These are phyloP conservation scores for Kluyveromyces aestuarii DNA, from an alignment of 805 yeast species.

Conservation along the genomic window DNA sequence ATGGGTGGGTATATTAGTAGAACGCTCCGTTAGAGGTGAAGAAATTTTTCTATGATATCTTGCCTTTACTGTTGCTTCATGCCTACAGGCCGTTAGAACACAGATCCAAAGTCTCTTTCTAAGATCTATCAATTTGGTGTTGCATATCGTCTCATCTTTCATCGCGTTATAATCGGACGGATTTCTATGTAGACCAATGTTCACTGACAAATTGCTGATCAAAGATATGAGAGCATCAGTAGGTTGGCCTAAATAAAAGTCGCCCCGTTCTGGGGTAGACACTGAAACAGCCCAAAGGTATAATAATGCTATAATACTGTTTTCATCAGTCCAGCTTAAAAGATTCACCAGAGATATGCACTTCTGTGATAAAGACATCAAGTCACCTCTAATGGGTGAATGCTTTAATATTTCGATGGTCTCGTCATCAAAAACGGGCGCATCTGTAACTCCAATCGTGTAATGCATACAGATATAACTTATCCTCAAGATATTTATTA, in stretches of 20 bases:
- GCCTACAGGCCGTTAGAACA: conserved; percentile 16
- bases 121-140: conserved; percentile 18
- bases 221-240: conserved; percentile 26
- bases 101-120: conserved; percentile 26
- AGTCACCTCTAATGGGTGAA: conserved; percentile 21
- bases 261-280: conserved; percentile 29
- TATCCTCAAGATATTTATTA: conserved; percentile 21
- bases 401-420: conserved; percentile 11
- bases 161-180: conserved; percentile 23
- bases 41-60: conserved; percentile 15
- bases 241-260: conserved; percentile 26
- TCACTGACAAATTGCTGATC: conserved; percentile 22
- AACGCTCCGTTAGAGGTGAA: conserved; percentile 10
- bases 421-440: conserved; percentile 7
- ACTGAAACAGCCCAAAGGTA: conserved; percentile 27
- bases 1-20: conserved; percentile 9
- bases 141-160: conserved; percentile 9
- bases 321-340: conserved; percentile 27
- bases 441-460: conserved; percentile 9
- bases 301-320: conserved; percentile 20
- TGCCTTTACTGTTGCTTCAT: conserved; percentile 25
- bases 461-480: conserved; percentile 21
- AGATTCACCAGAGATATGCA: conserved; percentile 23
- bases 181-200: conserved; percentile 28
- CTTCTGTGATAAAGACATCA: conserved; percentile 19